Base-by-base conservation (phyloP, 2,329 filamentous ascomycete genomes). In the Camptophora hylomeconis region DNA sequence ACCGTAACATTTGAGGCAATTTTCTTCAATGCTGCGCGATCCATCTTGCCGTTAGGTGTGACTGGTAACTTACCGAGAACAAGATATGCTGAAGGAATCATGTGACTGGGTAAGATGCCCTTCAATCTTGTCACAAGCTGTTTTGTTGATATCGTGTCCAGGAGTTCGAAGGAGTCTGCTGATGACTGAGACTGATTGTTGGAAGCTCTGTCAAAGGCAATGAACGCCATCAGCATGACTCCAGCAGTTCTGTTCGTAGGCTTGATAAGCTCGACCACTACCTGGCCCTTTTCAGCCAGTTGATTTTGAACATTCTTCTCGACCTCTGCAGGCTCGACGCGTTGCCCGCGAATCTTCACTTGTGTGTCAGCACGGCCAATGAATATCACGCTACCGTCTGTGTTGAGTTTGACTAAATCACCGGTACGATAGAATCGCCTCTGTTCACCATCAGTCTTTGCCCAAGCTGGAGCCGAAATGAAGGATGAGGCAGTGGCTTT, bases 251-350 rank as follows among this genome's bases (percentile, higher is more conserved):
- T 54, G 12, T 51, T 52, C n/a, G 60, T n/a, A n/a, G n/a, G 59
- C 31, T 55, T 58, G 37, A 65, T 60, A 17, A 65, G 60, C 33
- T 69, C 65, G 4, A 60, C 60, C 0, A 55, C 60, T 2, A 66
- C 58, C 25, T 54, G 57, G 15, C 57, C 54, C 2, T 53, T 53
- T 0, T 47, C 32, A 1, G 63, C 60, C 17, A 69, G 46, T 17
- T 20, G 28, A 7, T 11, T 20, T 18, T 28, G 32, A 20, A 60
- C 47, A 7, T 41, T 44, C 32, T 49, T 49, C 33, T 60, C 56
- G 5, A 59, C 51, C 30, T 58, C 56, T 3, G 52, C 56, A 2
- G 57, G 45, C 32, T 60, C 56, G 11, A 60, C 48, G 20, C 57
- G 53, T 25, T 59, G 56, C 10, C 57, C 56, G 7, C 53, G 50